Evolutionary conservation across 2,329 filamentous ascomycete species (phyloP).

Genomic region (Chrysosporium keratinophilum): DNA sequence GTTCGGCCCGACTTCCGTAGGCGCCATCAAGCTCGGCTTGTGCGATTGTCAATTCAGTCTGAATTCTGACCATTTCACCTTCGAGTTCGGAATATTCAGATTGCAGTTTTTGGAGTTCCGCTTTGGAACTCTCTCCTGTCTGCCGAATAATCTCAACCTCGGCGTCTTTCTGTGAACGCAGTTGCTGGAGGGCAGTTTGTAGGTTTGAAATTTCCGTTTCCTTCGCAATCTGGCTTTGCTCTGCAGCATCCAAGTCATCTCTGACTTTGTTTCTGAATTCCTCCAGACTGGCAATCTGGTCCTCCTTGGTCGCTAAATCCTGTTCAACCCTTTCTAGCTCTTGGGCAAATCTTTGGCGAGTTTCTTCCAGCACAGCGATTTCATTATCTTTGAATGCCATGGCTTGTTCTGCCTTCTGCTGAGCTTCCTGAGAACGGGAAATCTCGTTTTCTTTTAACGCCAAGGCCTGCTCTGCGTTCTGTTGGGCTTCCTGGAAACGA

Average conservation of each 20-base stretch:
- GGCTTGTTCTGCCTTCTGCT: conserved; percentile 21
- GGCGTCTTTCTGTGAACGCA: conserved; percentile 26
- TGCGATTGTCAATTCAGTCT: conserved; percentile 78
- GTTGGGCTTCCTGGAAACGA: conserved; percentile 21
- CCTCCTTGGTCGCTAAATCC: conserved; percentile 19
- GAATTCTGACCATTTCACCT: conserved; percentile 53
- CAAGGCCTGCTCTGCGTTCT: conserved; percentile 22
- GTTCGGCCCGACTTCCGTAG: conserved; percentile 65
- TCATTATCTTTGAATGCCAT: conserved; percentile 23
- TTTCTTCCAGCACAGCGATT: conserved; percentile 21
- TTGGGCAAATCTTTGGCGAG: conserved; percentile 12
- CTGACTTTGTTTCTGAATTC: conserved; percentile 6
- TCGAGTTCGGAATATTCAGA: conserved; percentile 47
- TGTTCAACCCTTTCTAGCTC: conserved; percentile 15
- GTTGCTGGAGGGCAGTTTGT: conserved; percentile 18
- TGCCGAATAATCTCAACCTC: conserved; percentile 24
- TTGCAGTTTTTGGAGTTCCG: conserved; percentile 35
- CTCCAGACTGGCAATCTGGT: conserved; percentile 18
- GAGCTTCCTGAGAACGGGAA: conserved; percentile 18
- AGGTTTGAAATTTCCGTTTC: conserved; percentile 17
- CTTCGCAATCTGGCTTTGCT: conserved; percentile 19
- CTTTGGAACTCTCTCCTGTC: conserved; percentile 26
- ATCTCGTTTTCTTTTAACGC: conserved; percentile 21
- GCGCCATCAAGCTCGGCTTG: conserved; percentile 87
- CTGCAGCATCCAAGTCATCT: conserved; percentile 6